Evolutionary conservation across 192 early-diverging fungal genomes (phyloP), one percentile per base, ranked within the genome.

Genomic region (Chytriomyces hyalinus): DNA sequence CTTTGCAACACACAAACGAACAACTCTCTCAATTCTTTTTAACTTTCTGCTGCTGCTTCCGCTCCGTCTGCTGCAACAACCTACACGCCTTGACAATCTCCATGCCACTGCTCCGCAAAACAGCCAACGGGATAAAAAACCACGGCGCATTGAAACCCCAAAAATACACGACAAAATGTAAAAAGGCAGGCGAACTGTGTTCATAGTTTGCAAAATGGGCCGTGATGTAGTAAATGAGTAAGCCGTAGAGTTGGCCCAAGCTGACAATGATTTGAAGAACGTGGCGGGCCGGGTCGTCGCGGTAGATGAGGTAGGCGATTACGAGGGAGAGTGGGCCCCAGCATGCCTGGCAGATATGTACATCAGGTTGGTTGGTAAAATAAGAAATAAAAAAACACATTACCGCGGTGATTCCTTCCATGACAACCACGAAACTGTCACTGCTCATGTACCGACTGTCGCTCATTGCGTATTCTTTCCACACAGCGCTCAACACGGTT

Each of bases 121-220:
- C 80, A 46, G 89, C 79, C 24, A 82, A 65, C 0, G 93, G 93
- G 20, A 94, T 83, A 10, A 96, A 66, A 65, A 96, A 89, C 97
- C 97, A 98, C 15, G 92, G 85, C 17, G 82, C 66, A 83, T 98
- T 98, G 77, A 96, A 83, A 46, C 87, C 81, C 5, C 91, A 87
- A 87, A 98, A 97, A 89, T 98, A 98, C 67, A 92, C 88, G 86
- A 90, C 96, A 77, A 92, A 95, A 86, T 98, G 95, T 80, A 88
- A 85, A 8, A 94, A 89, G 72, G 91, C 86, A 6, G 94, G 92
- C 53, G 85, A 88, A 22, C 90, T 91, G 81, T 94, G 89, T 8
- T 80, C 80, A 74, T 84, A 84, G 44, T 72, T 78, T 5, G 87
- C 86, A 22, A 84, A 50, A 26, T 87, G 67, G 70, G 89, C 87